A percentile compares a stretch with the other conserved stretches of the same genome.
Evolutionary conservation across 164 flowering plant species (phyloP).

Genomic region (Nymphaea thermarum): DNA sequence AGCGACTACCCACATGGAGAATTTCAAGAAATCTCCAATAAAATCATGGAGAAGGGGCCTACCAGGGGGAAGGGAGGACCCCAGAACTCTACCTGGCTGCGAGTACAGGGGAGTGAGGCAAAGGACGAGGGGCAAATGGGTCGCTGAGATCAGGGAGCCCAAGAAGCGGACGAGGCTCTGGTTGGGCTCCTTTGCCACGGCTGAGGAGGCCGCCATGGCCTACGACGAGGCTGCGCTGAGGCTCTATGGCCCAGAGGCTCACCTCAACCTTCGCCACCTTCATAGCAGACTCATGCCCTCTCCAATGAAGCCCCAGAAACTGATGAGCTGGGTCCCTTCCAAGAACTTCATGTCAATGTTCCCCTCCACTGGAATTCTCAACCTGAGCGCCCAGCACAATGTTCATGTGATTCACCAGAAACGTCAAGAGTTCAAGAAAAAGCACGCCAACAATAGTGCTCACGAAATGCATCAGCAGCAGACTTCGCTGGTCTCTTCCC

Average conservation of each 20-base stretch:
- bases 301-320: conserved; percentile 31
- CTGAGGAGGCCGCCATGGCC: conserved; percentile 98
- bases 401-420: conserved; percentile 91
- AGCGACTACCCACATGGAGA: conserved; percentile 39
- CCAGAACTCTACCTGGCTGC: conserved; percentile 74
- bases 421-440: conserved; percentile 70
- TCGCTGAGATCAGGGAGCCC: conserved; percentile 95
- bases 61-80: conserved; percentile 98
- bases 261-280: conserved; percentile 84
- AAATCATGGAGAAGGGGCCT: conserved; percentile 98
- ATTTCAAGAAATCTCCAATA: conserved; percentile 30
- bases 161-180: conserved; percentile 93
- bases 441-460: conserved; percentile 12
- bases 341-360: conserved; percentile 64
- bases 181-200: conserved; percentile 92
- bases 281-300: conserved; percentile 25
- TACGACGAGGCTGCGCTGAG: conserved; percentile 89
- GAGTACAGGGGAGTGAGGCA: conserved; percentile 91
- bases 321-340: conserved; percentile 71
- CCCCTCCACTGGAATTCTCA: conserved; percentile 67
- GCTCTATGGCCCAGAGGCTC: conserved; percentile 87
- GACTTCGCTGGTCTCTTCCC: conserved; percentile 19
- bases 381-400: conserved; percentile 74
- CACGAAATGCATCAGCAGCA: conserved; percentile 5
- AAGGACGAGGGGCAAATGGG: conserved; percentile 99